These are phyloP conservation scores for Symbiodinium natans DNA, from an alignment of 73 alveolate genomes.

Conservation along the genomic window DNA sequence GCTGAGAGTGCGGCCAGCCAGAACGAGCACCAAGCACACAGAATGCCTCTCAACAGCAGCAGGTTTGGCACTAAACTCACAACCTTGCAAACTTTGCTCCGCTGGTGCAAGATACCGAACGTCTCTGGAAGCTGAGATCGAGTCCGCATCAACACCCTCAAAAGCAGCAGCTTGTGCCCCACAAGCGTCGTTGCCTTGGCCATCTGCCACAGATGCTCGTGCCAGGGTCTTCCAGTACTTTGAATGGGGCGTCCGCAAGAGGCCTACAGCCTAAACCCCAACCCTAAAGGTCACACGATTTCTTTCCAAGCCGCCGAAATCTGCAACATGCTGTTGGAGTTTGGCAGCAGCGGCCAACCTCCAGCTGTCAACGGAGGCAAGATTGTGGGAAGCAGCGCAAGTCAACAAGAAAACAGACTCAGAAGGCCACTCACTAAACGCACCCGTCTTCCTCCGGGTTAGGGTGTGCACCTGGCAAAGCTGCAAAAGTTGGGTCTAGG, in stretches of 20 bases:
- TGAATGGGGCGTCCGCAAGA: no score
- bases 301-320: constrained; percentile 18
- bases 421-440: not conserved
- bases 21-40: constrained; percentile 36
- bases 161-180: constrained; percentile 2
- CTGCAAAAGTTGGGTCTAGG: not conserved
- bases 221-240: no score
- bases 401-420: not conserved
- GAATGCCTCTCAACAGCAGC: not conserved
- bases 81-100: no score
- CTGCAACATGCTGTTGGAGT: constrained; percentile 51
- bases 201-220: no score
- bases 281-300: no score
- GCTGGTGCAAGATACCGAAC: no score
- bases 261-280: no score
- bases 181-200: constrained; percentile 14
- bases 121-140: not conserved
- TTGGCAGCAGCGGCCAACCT: constrained; percentile 77
- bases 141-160: constrained; percentile 38
- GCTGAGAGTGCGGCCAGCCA: not conserved
- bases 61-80: not conserved
- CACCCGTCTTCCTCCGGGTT: constrained; percentile 22
- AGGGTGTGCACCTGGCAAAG: constrained; percentile 66
- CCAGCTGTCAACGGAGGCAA: not conserved
- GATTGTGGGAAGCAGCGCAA: not conserved